Base-by-base conservation (phyloP, 192 early-diverging fungal genomes). In the Coemansia sp. region DNA sequence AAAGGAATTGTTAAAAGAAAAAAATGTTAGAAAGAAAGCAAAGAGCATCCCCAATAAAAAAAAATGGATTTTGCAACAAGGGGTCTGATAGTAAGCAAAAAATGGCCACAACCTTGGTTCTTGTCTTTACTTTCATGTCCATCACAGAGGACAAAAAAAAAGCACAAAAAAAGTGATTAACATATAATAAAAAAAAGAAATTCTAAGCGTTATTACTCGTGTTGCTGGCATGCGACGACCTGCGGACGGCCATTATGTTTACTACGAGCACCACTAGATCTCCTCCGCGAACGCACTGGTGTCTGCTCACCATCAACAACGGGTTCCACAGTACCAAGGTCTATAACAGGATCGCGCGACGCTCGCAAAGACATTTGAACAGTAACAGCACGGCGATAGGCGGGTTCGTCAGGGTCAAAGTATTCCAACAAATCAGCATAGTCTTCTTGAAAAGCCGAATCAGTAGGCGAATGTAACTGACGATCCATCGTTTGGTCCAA, bases 341-440 rank as follows among this genome's bases (percentile, higher is more conserved):
- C 65, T 27, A 74, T 73, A 29, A 79, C 29, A 1, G 37, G 4
- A 1, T 41, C 13, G 5, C 22, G 27, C 41, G n/a, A 3, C 3
- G n/a, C 58, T 1, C 44, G 5, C 58, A 78, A 38, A 12, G 70
- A 67, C 38, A 69, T 47, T 38, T 63, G 61, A 0, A 78, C 62
- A 1, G 47, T 45, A 12, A 41, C 39, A 0, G 71, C 71, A 8
- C 45, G 70, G 1, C 55, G 47, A 18, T 75, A 81, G 0, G 73
- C 73, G 1, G 73, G 73, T 55, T 81, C 78, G 18, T 40, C 61
- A 0, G 78, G 78, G 9, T 81, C 78, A 27, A 61, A 75, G 70
- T 81, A 81, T 35, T 81, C 73, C 4, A 81, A 62, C 53, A 75
- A 41, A 35, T 81, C 78, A 3, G 70, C 70, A 35, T 70, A 75